Evolutionary conservation across 2,329 filamentous ascomycete species (phyloP).

Genomic region (Neofusicoccum parvum): DNA sequence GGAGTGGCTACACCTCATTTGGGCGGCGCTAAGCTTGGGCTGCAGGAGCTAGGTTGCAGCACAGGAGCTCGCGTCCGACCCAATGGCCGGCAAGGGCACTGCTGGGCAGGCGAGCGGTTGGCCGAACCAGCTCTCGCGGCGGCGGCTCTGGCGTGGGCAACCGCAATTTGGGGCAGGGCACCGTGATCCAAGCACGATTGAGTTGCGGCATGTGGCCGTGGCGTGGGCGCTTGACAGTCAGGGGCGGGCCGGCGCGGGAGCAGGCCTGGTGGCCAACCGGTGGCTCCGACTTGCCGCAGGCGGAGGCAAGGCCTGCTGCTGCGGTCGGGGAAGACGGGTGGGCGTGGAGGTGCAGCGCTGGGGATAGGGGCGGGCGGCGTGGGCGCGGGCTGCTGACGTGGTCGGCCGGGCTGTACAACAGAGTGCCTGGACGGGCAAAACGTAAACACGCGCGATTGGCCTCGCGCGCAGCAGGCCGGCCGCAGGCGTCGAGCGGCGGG

Average conservation of each 20-base stretch:
- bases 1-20: neutral
- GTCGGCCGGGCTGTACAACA: constrained; percentile 6
- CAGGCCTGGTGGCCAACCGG: neutral
- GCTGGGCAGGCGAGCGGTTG: no score
- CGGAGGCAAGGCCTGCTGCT: neutral
- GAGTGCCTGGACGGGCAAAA: constrained; percentile 8
- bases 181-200: constrained; percentile 7
- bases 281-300: constrained; percentile 16
- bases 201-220: neutral
- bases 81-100: neutral
- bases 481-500: neutral
- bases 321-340: neutral
- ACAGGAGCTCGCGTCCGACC: neutral
- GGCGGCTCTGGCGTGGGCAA: no score
- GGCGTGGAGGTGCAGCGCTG: neutral
- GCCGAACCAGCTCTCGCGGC: neutral
- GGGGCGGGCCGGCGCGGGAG: constrained; percentile 13
- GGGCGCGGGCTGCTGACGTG: neutral
- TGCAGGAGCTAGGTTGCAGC: neutral
- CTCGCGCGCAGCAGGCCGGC: neutral
- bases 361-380: neutral
- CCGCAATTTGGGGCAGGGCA: neutral
- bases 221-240: constrained; percentile 11
- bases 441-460: constrained; percentile 12
- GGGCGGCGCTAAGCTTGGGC: neutral